Conservation (phyloP, 768 basidiomycete genomes). For the Auriculariales sp. region DNA sequence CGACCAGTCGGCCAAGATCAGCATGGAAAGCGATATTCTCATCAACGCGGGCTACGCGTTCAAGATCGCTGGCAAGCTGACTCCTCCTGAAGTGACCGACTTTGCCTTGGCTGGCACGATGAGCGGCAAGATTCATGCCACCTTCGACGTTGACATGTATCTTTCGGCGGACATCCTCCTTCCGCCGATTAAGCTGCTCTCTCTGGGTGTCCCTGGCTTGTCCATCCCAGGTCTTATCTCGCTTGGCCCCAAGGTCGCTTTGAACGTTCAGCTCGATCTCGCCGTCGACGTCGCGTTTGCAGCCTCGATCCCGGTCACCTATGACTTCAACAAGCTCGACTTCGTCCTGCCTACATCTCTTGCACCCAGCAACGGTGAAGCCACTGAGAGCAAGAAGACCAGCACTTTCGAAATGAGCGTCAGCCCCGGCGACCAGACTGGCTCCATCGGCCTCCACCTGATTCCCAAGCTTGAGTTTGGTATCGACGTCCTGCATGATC, state of each 20-base stretch:
- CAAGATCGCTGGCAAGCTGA: neutral
- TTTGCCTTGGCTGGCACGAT: neutral
- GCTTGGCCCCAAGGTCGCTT: neutral
- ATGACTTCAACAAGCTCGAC: neutral
- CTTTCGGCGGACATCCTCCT: neutral
- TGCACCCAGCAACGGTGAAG: neutral
- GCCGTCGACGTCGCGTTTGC: neutral
- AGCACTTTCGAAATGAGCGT: neutral
- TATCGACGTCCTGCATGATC: neutral
- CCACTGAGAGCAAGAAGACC: neutral
- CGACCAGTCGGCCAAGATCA: neutral
- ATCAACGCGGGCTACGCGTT: neutral
- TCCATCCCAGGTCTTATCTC: neutral
- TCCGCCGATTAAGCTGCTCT: neutral
- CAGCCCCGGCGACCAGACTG: neutral
- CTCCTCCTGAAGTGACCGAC: neutral
- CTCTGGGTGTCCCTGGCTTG: neutral
- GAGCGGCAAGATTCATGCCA: neutral
- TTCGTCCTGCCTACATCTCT: neutral
- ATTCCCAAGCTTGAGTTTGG: slow-evolving; percentile 1
- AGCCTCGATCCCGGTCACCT: neutral
- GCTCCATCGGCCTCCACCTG: neutral
- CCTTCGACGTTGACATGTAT: neutral
- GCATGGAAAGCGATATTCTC: neutral
- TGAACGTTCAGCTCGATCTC: neutral